A percentile compares a stretch with the other conserved stretches of the same genome.
Evolutionary conservation across 2,329 filamentous ascomycete genomes (phyloP).

Genomic region (Venturia carpophila): DNA sequence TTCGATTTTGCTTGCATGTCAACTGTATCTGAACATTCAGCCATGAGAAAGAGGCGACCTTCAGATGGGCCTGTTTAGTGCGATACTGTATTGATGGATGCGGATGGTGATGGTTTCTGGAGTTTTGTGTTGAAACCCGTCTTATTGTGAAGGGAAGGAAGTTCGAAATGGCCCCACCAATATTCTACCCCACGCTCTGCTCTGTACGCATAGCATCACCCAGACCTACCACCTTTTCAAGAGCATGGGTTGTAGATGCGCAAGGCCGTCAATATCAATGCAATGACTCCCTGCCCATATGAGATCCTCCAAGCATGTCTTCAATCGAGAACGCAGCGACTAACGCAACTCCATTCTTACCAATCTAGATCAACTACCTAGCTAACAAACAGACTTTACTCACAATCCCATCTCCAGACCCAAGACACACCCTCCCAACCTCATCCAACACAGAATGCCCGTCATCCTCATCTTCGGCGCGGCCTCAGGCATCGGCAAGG

Average conservation of each 20-base stretch:
- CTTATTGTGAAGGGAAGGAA: no score
- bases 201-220: neutral
- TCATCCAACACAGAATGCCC: neutral
- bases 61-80: neutral
- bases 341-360: neutral
- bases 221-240: neutral
- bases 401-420: no score
- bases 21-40: neutral
- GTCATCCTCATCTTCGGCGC: slow-evolving; percentile 32
- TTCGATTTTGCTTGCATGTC: neutral
- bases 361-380: neutral
- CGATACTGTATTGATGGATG: neutral
- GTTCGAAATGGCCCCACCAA: neutral
- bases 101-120: neutral
- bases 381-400: neutral
- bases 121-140: neutral
- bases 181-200: neutral
- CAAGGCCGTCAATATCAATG: neutral
- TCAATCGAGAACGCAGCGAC: neutral
- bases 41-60: neutral
- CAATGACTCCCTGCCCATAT: neutral
- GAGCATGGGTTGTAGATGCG: neutral
- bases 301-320: neutral
- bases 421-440: neutral
- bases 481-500: slow-evolving; percentile 32